Percentiles rank a stretch among this genome's conserved stretches.
Evolutionary conservation across 495 filamentous ascomycete genomes (phyloP).

Genomic region (Talaromyces nanjingensis): DNA sequence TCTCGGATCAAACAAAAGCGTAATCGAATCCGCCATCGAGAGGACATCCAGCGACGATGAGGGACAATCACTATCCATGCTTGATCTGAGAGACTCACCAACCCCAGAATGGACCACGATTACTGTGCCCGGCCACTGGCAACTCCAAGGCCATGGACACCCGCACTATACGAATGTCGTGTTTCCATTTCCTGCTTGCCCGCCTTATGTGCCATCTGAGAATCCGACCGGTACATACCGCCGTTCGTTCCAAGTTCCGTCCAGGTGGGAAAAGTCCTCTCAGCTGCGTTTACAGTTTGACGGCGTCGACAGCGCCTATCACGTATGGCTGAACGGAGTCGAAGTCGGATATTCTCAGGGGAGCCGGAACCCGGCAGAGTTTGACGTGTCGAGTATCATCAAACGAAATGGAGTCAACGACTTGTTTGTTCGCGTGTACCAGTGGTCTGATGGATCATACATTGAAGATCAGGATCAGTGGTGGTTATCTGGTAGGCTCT

Average conservation of each 20-base stretch:
- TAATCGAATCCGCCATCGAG: neutral
- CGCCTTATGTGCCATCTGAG: slow-evolving; percentile 49
- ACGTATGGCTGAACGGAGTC: slow-evolving; percentile 54
- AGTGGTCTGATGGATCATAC: slow-evolving; percentile 57
- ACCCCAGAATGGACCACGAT: slow-evolving; percentile 40
- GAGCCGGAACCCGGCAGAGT: slow-evolving; percentile 55
- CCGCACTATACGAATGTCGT: slow-evolving; percentile 60
- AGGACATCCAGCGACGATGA: slow-evolving; percentile 12
- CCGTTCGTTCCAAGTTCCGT: slow-evolving; percentile 43
- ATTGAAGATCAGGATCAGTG: slow-evolving; percentile 60
- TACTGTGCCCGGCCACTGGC: slow-evolving; percentile 63
- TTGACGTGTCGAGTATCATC: slow-evolving; percentile 47
- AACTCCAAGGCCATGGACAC: slow-evolving; percentile 56
- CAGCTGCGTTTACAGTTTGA: slow-evolving; percentile 58
- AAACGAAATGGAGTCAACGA: slow-evolving; percentile 36
- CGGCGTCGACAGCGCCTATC: slow-evolving; percentile 60
- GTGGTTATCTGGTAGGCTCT: slow-evolving; percentile 41
- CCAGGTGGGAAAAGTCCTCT: slow-evolving; percentile 26
- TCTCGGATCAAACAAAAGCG: neutral
- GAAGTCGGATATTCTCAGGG: slow-evolving; percentile 61
- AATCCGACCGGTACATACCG: slow-evolving; percentile 60
- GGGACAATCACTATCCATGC: slow-evolving; percentile 6
- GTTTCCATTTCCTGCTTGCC: slow-evolving; percentile 55
- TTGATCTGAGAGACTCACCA: neutral
- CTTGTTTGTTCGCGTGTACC: slow-evolving; percentile 52